These are phyloP conservation scores for Coccomyxa subellipsoidea DNA, from an alignment of 163 green algal genomes.

Conservation along the genomic window DNA sequence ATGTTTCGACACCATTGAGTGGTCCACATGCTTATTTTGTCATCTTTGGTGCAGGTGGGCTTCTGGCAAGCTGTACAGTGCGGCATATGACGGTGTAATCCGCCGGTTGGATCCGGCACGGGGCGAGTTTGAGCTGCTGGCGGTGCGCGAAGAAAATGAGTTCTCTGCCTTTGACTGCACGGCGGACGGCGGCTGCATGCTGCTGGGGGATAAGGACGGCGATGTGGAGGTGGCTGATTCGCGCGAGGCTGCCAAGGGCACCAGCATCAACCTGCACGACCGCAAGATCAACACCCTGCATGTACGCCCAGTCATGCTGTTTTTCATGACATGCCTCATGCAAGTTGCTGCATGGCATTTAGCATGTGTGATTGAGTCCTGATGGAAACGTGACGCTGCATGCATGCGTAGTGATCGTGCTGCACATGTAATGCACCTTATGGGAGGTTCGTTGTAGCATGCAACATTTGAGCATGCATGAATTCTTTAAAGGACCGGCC, in stretches of 20 bases:
- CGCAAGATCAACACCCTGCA: constrained; percentile 77
- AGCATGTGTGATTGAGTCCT: too few relatives aligned
- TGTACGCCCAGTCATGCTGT: constrained; percentile 21
- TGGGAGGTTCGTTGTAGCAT: too few relatives aligned
- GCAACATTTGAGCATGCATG: too few relatives aligned
- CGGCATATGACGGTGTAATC: constrained; percentile 50
- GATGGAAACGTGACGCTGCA: too few relatives aligned
- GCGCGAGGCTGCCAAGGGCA: not conserved
- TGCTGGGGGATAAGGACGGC: constrained; percentile 63
- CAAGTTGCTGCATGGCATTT: not conserved
- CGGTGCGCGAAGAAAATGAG: constrained; percentile 38
- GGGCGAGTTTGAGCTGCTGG: constrained; percentile 20
- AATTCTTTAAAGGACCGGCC: too few relatives aligned
- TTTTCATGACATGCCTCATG: not conserved
- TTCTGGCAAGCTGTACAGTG: constrained; percentile 33
- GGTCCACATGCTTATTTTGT: too few relatives aligned
- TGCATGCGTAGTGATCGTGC: too few relatives aligned
- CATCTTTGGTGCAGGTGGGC: constrained; percentile 6
- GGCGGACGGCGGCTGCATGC: constrained; percentile 8
- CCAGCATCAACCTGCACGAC: constrained; percentile 33
- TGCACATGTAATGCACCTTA: too few relatives aligned
- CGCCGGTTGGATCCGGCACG: constrained; percentile 41
- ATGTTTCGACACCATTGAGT: too few relatives aligned
- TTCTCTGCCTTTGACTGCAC: constrained; percentile 45
- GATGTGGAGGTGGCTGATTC: constrained; percentile 47